Base-by-base conservation (phyloP, 306 rosid species). In the Lathyrus oleraceus region DNA sequence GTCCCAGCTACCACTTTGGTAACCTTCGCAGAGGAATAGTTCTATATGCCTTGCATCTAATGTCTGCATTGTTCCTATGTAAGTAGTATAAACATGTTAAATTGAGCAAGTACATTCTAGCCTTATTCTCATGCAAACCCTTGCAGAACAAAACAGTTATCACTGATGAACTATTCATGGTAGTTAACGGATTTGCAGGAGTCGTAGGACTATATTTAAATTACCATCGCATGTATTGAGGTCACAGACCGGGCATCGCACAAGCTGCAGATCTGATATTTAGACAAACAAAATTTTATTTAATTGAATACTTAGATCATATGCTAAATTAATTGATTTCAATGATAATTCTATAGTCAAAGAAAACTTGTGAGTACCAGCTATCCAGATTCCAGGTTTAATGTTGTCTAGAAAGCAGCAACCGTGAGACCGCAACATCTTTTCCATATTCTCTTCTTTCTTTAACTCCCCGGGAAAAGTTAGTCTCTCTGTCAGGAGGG, bases 11-110 rank as follows among this genome's bases (percentile, higher is more conserved):
- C 90, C 93, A 70, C 81, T 68, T 38, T 78, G 85, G 87, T 83
- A 94, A 27, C 71, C 95, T 62, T 88, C 92, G 51, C 70, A 80
- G 73, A 85, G 91, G 81, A 91, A 94, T 72, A 94, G 83, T 36
- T 91, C 97, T 59, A 94, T 83, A 70, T 91, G 97, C 86, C 97
- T 88, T 64, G 95, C 95, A 75, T 94, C 99, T 69, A 91, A 69
- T 28, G 97, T 91, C 83, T 94, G 99, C 99, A 91, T 94, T 27
- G 99, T 94, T 91, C 99, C 99, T 94, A 80, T 68, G 39, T 20
- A 61, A 57, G 66, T 19, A 61, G 76, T 54, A 69, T 32, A 61
- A 65, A 76, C 58, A 39, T 43, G 68, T 68, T 63, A 79, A 72
- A 47, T 71, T 56, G 44, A 21, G 14, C 10, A 35, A 53, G 47